Percentiles rank a stretch among this genome's conserved stretches.
These are phyloP conservation scores for Phytophthora fragariae DNA, from an alignment of 352 stramenopile genomes.

Conservation along the genomic window DNA sequence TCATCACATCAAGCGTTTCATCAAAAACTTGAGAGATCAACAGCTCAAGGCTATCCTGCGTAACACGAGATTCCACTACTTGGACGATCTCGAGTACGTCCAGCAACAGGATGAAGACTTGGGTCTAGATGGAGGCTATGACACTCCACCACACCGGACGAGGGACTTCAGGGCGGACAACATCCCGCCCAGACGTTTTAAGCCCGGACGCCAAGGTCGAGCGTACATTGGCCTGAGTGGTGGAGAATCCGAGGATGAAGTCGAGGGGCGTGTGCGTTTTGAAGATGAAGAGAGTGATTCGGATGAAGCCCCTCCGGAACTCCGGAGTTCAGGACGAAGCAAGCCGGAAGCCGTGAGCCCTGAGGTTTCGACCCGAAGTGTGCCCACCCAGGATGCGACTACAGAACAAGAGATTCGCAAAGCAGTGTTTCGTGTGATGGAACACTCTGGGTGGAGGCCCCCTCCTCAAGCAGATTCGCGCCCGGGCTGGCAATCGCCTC, in stretches of 20 bases:
- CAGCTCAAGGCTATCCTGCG: no score
- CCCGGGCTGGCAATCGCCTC: background rate
- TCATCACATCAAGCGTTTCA: no score
- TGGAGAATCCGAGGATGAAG: background rate
- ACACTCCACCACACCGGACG: background rate
- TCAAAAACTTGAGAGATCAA: no score
- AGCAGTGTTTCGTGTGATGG: background rate
- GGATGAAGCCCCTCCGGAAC: background rate
- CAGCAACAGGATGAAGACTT: constrained; percentile 5
- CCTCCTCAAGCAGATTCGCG: background rate
- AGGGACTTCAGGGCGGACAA: background rate
- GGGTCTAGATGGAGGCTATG: background rate
- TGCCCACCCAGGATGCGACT: background rate
- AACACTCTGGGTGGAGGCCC: background rate
- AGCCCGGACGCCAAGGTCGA: background rate
- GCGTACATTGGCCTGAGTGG: background rate
- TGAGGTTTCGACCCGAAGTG: background rate
- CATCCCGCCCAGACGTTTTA: background rate
- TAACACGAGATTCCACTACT: no score
- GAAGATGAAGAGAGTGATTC: background rate
- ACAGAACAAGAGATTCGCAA: background rate
- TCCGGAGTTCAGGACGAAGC: background rate
- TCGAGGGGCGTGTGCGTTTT: background rate
- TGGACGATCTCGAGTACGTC: constrained; percentile 1
- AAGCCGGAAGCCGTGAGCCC: background rate